These are phyloP conservation scores for Hymenoscyphus linearis DNA, from an alignment of 2,329 filamentous ascomycete genomes.

Conservation along the genomic window DNA sequence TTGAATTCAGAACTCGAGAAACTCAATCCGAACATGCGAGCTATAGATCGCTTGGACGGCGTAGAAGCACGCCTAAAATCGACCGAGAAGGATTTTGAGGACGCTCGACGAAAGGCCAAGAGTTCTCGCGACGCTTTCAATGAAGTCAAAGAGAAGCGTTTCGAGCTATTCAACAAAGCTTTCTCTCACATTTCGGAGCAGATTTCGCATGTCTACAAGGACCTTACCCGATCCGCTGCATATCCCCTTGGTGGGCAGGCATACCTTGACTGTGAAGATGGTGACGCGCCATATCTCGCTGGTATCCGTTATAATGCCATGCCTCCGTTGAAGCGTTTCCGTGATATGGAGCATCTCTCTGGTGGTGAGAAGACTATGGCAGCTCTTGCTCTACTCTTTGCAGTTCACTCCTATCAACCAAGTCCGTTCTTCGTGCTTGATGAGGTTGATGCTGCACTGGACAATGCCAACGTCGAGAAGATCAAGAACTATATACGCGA, in stretches of 20 bases:
- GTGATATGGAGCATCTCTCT: slow-evolving; percentile 97
- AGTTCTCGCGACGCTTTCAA: slow-evolving; percentile 79
- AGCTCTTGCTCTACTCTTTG: slow-evolving; percentile 90
- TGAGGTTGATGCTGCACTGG: slow-evolving; percentile 95
- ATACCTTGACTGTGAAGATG: slow-evolving; percentile 88
- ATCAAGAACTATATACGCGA: slow-evolving; percentile 95
- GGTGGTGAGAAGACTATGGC: slow-evolving; percentile 99
- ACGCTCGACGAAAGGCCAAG: slow-evolving; percentile 69
- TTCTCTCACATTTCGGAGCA: slow-evolving; percentile 94
- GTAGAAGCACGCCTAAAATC: slow-evolving; percentile 77
- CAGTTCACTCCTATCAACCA: slow-evolving; percentile 93
- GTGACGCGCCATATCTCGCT: slow-evolving; percentile 90
- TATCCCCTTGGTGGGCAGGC: slow-evolving; percentile 87
- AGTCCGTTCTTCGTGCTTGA: slow-evolving; percentile 97
- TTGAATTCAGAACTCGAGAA: slow-evolving; percentile 82
- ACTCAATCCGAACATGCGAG: slow-evolving; percentile 94
- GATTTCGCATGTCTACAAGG: slow-evolving; percentile 89
- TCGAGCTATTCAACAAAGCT: slow-evolving; percentile 90
- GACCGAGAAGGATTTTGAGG: slow-evolving; percentile 85
- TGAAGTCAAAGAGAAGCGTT: slow-evolving; percentile 72
- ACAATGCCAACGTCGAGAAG: slow-evolving; percentile 93
- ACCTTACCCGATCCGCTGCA: slow-evolving; percentile 83
- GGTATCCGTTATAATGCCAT: slow-evolving; percentile 99
- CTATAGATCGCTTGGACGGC: slow-evolving; percentile 82
- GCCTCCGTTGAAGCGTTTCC: slow-evolving; percentile 95